These are phyloP conservation scores for Wickerhamiella parazyma DNA, from an alignment of 805 yeast genomes.

Conservation along the genomic window DNA sequence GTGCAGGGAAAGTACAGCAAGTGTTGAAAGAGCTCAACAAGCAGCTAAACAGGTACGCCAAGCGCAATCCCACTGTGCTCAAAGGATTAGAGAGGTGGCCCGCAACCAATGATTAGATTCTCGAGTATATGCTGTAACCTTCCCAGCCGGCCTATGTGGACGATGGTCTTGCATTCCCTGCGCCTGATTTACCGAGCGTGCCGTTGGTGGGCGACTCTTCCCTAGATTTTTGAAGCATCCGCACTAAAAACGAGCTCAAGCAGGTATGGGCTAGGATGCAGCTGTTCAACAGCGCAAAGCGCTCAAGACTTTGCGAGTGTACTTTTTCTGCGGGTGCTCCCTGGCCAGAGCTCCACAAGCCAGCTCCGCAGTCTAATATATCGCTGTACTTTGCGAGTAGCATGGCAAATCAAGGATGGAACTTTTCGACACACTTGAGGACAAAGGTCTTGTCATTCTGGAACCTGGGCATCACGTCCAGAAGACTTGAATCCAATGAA, in stretches of 20 bases:
- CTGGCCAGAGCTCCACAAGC: too few species aligned
- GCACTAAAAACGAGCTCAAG: conserved; percentile 9
- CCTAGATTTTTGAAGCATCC: conserved; percentile 18
- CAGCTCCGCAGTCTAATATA: too few species aligned
- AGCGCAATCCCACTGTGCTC: background rate
- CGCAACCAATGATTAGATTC: background rate
- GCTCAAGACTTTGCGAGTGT: background rate
- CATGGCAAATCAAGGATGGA: too few species aligned
- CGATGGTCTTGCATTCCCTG: conserved; percentile 16
- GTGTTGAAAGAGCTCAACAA: conserved; percentile 8
- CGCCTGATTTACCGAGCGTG: conserved; percentile 13
- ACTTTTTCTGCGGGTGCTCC: too few species aligned
- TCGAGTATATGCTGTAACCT: background rate
- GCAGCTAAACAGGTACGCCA: conserved; percentile 7
- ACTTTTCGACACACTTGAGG: too few species aligned
- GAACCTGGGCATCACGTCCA: too few species aligned
- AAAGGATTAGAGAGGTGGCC: background rate
- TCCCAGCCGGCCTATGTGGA: conserved; percentile 10
- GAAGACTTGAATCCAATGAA: too few species aligned
- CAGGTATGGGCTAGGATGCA: background rate
- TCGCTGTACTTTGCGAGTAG: too few species aligned
- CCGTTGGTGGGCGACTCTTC: conserved; percentile 14
- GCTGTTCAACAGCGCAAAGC: background rate
- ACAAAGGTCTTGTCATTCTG: too few species aligned
- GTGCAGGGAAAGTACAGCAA: too few species aligned